These are phyloP conservation scores for Trematosphaeria pertusa DNA, from an alignment of 2,329 filamentous ascomycete species.

Conservation along the genomic window DNA sequence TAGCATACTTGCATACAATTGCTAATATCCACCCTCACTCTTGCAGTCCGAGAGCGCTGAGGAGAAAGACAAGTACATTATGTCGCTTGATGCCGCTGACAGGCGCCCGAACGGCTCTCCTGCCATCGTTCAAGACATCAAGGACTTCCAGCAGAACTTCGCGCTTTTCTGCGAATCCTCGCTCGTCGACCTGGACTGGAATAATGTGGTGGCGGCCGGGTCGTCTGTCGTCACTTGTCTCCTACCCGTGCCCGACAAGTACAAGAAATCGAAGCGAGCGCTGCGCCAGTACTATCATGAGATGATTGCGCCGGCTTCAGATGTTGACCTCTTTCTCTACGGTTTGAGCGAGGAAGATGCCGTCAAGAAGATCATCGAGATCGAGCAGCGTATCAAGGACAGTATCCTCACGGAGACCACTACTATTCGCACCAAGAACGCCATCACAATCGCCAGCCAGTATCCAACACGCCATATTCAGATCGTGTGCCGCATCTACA, in stretches of 20 bases:
- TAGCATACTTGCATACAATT: too few species aligned
- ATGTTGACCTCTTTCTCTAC: constrained; percentile 87
- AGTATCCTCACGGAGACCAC: constrained; percentile 83
- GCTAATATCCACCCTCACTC: too few species aligned
- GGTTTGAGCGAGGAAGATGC: constrained; percentile 79
- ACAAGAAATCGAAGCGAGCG: constrained; percentile 49
- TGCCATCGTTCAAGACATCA: constrained; percentile 71
- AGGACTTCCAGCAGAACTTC: constrained; percentile 81
- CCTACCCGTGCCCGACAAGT: constrained; percentile 66
- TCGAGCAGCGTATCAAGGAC: constrained; percentile 77
- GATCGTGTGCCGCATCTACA: constrained; percentile 86
- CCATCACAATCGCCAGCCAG: constrained; percentile 83
- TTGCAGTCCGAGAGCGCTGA: constrained; percentile 66
- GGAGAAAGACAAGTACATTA: constrained; percentile 71
- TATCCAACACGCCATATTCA: constrained; percentile 85
- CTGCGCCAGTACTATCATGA: constrained; percentile 75
- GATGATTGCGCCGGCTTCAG: constrained; percentile 79
- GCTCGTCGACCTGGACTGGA: constrained; percentile 78
- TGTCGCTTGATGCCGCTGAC: constrained; percentile 68
- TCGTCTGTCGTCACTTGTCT: constrained; percentile 82
- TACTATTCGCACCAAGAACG: constrained; percentile 84
- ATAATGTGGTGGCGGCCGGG: constrained; percentile 80
- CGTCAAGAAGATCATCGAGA: constrained; percentile 82
- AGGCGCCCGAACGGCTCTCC: constrained; percentile 68
- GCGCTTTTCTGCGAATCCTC: constrained; percentile 81